Evolutionary conservation across 495 filamentous ascomycete genomes (phyloP).

Genomic region (Durotheca rogersii): DNA sequence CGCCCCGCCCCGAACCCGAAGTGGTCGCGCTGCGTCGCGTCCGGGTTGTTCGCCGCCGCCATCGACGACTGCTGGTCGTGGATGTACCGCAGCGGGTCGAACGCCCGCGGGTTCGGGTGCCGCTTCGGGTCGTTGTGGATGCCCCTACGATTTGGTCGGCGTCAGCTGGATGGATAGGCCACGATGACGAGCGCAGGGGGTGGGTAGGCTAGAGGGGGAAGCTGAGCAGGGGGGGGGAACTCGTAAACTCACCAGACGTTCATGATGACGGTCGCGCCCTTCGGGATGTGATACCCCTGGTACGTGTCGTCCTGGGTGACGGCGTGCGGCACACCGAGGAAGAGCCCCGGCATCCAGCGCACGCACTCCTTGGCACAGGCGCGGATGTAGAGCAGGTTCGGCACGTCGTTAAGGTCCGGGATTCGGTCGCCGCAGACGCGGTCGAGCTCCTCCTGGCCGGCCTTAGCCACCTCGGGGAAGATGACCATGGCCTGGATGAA

Average conservation of each 20-base stretch:
- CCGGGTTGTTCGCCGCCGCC: constrained; percentile 33
- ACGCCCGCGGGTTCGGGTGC: constrained; percentile 42
- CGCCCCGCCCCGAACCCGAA: constrained; percentile 56
- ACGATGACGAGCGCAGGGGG: too few relatives aligned
- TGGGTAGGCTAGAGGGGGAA: too few relatives aligned
- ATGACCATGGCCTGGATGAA: constrained; percentile 49
- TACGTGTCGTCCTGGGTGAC: constrained; percentile 40
- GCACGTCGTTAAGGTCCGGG: constrained; percentile 41
- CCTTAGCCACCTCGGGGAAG: constrained; percentile 40
- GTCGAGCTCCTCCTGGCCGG: constrained; percentile 32
- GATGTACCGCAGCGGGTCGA: constrained; percentile 39
- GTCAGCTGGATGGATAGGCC: too few relatives aligned
- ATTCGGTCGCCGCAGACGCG: constrained; percentile 35
- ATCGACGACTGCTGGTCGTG: constrained; percentile 39
- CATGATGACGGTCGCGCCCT: constrained; percentile 43
- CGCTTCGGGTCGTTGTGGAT: constrained; percentile 37
- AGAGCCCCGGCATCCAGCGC: constrained; percentile 41
- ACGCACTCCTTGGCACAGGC: constrained; percentile 43
- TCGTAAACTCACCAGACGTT: too few relatives aligned
- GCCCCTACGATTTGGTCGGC: too few relatives aligned
- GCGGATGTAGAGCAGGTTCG: constrained; percentile 44
- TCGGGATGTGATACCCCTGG: constrained; percentile 46
- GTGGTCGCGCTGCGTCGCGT: constrained; percentile 48
- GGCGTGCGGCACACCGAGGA: constrained; percentile 39
- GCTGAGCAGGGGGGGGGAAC: too few relatives aligned